A percentile compares a stretch with the other conserved stretches of the same genome.
These are phyloP conservation scores for Eremochloa ophiuroides DNA, from an alignment of 176 grass and related monocot species.

Conservation along the genomic window DNA sequence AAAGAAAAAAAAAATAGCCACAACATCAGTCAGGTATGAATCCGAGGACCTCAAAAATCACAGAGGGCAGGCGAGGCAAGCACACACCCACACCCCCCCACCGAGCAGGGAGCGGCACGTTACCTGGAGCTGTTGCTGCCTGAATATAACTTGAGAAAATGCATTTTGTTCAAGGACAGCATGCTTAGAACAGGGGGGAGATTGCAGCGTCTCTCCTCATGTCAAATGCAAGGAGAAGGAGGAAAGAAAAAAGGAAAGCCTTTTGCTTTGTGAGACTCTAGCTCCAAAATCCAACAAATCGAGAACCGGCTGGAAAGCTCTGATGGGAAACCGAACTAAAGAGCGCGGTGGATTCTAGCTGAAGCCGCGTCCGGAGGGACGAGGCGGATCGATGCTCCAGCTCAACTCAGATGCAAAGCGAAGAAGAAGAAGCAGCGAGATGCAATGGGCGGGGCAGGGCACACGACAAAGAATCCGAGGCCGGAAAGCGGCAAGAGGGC, in stretches of 20 bases:
- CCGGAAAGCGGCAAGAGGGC: constrained; percentile 21
- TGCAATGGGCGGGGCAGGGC: neutral
- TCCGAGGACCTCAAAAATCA: constrained; percentile 11
- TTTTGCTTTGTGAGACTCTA: neutral
- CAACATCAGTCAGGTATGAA: neutral
- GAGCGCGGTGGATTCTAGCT: neutral
- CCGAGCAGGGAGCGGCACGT: neutral
- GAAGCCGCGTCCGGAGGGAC: neutral
- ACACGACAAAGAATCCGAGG: constrained; percentile 33
- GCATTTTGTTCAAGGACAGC: constrained; percentile 42
- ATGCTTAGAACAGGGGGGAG: neutral
- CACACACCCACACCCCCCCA: neutral
- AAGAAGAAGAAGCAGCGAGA: neutral
- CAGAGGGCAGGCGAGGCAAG: neutral
- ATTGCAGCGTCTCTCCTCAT: constrained; percentile 4
- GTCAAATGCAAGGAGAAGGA: neutral
- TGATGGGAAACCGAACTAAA: neutral
- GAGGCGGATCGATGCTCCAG: constrained; percentile 21
- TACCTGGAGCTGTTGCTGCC: constrained; percentile 41
- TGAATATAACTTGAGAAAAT: constrained; percentile 57
- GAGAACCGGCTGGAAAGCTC: neutral
- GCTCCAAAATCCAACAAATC: neutral
- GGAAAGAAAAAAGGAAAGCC: neutral
- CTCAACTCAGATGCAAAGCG: constrained; percentile 34
- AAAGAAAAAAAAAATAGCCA: constrained; percentile 32